Conservation (phyloP, 495 filamentous ascomycete species). For the Physcia stellaris region DNA sequence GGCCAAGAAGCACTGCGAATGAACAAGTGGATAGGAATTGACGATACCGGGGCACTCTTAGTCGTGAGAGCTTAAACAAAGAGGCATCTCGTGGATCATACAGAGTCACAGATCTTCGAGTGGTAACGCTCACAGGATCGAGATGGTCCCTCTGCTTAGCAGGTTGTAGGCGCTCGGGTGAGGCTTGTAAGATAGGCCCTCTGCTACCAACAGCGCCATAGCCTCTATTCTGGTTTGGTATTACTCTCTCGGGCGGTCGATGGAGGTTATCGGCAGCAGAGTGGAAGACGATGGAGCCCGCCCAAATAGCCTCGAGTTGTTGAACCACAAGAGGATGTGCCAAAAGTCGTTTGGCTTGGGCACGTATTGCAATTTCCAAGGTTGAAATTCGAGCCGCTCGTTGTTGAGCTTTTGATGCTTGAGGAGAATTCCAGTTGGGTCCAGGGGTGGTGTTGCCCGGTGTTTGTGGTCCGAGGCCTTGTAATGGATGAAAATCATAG, state of each 20-base stretch:
- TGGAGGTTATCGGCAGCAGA: conserved; percentile 73
- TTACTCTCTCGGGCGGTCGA: conserved; percentile 28
- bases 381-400: conserved; percentile 67
- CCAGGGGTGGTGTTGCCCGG: conserved; percentile 19
- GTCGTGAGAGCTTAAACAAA: conserved; percentile 73
- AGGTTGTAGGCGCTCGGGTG: conserved; percentile 14
- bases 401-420: conserved; percentile 24
- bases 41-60: conserved; percentile 81
- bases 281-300: conserved; percentile 84
- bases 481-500: conserved; percentile 87
- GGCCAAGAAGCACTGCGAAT: conserved; percentile 62
- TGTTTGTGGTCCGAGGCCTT: conserved; percentile 46
- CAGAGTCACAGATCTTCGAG: conserved; percentile 64
- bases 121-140: conserved; percentile 20
- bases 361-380: conserved; percentile 80
- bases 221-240: conserved; percentile 15
- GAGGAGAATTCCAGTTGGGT: conserved; percentile 22
- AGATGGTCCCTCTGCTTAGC: conserved; percentile 19
- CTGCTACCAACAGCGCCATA: conserved; percentile 21
- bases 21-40: conserved; percentile 79
- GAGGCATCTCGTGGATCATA: conserved; percentile 86
- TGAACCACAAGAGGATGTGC: conserved; percentile 82
- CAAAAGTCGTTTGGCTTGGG: conserved; percentile 77
- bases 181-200: conserved; percentile 12
- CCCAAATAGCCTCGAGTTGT: conserved; percentile 92